Evolutionary conservation across 2,329 filamentous ascomycete genomes (phyloP).

Genomic region (Xylaria sp.): DNA sequence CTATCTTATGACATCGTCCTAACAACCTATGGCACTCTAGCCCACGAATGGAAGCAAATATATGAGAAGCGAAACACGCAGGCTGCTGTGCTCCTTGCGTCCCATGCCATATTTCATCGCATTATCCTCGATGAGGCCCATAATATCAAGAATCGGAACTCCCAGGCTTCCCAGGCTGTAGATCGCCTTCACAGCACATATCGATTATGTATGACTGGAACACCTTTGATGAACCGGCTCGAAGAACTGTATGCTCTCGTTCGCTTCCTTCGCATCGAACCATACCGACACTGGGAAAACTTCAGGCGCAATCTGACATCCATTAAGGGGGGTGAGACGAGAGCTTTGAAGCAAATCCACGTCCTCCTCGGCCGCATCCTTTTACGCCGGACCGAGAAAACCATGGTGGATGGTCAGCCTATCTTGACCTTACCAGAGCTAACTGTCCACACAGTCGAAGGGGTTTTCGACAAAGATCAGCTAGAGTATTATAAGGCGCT

Average conservation of each 20-base stretch:
- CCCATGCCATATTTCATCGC: constrained; percentile 71
- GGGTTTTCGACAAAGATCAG: constrained; percentile 76
- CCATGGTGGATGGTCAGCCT: constrained; percentile 81
- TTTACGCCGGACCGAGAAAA: constrained; percentile 84
- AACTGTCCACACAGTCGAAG: constrained; percentile 67
- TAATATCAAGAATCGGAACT: constrained; percentile 80
- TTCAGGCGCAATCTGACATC: constrained; percentile 65
- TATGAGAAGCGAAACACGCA: constrained; percentile 54
- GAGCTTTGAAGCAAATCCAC: constrained; percentile 76
- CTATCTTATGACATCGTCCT: constrained; percentile 78
- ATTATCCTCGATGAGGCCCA: constrained; percentile 85
- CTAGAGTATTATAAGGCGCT: constrained; percentile 72
- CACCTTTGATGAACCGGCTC: constrained; percentile 89
- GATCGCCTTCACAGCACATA: constrained; percentile 69
- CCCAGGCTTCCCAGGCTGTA: constrained; percentile 70
- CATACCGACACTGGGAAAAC: constrained; percentile 73
- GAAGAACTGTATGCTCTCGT: constrained; percentile 83
- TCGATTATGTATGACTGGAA: constrained; percentile 82
- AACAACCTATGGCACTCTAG: constrained; percentile 81
- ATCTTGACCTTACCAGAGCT: constrained; percentile 77
- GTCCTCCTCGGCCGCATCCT: constrained; percentile 83
- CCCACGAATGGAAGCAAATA: constrained; percentile 71
- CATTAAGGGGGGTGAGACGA: constrained; percentile 63
- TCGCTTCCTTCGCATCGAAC: constrained; percentile 79
- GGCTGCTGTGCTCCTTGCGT: constrained; percentile 62